A percentile compares a stretch with the other conserved stretches of the same genome.
Evolutionary conservation across 2,329 filamentous ascomycete genomes (phyloP).

Genomic region (Ophiostoma novo-ulmi): DNA sequence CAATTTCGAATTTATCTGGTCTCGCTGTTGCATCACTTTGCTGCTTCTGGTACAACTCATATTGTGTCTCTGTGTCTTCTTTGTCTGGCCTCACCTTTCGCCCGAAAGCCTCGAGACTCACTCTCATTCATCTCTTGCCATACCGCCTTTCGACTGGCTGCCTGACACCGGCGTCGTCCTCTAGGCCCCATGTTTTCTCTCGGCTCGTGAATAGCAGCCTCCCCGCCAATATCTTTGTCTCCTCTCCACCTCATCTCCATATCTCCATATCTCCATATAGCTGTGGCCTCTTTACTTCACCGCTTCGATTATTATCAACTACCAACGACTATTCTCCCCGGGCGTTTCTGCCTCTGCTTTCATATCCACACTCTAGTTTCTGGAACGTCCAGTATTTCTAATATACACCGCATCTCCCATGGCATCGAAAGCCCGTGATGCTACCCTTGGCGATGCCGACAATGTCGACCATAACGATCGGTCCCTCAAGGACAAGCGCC

Average conservation of each 20-base stretch:
- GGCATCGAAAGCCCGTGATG: slow-evolving; percentile 23
- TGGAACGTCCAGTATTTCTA: not conserved
- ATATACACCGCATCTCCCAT: slow-evolving; percentile 3
- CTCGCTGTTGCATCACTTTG: not conserved
- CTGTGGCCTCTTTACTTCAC: slow-evolving; percentile 15
- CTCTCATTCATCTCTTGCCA: not conserved
- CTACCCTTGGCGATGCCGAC: slow-evolving; percentile 11
- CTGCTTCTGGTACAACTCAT: not conserved
- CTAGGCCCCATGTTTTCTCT: slow-evolving; percentile 21
- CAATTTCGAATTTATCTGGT: not conserved
- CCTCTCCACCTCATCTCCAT: not conserved
- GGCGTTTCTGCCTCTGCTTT: not conserved
- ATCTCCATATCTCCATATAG: not conserved
- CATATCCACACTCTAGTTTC: not conserved
- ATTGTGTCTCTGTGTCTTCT: not conserved
- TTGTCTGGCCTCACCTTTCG: not conserved
- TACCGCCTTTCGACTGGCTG: slow-evolving; percentile 16
- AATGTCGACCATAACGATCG: slow-evolving; percentile 20
- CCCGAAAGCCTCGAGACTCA: not conserved
- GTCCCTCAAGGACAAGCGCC: slow-evolving; percentile 20
- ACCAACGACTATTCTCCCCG: not conserved
- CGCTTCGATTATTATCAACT: slow-evolving; percentile 10
- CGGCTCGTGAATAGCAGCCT: slow-evolving; percentile 9
- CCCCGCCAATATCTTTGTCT: not conserved
- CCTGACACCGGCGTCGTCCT: slow-evolving; percentile 19